Evolutionary conservation across 768 basidiomycete genomes (phyloP).

Genomic region (Russula ochroleuca): DNA sequence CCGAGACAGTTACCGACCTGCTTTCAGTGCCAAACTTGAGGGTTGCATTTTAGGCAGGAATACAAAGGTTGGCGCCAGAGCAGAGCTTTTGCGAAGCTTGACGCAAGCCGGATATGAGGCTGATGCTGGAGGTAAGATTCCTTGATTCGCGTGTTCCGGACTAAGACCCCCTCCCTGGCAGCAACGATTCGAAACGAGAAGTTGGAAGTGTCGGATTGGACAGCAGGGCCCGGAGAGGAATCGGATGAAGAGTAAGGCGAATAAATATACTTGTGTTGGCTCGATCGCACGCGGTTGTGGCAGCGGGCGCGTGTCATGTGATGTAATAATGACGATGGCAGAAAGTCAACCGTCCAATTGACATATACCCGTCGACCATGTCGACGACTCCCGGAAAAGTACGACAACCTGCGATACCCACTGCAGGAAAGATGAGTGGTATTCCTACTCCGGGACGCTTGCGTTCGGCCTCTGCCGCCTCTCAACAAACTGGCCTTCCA

Average conservation of each 20-base stretch:
- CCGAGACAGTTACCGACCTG: conserved; percentile 1
- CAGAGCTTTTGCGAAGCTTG: conserved; percentile 61
- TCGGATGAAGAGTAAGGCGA: conserved; percentile 23
- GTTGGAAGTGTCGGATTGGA: conserved; percentile 55
- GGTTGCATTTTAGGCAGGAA: conserved; percentile 71
- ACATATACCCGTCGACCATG: conserved; percentile 32
- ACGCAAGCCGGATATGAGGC: conserved; percentile 80
- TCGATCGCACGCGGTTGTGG: conserved; percentile 22
- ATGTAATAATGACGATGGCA: conserved; percentile 5
- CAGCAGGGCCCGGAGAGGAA: conserved; percentile 35
- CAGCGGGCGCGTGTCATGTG: conserved; percentile 20
- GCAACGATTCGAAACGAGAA: conserved; percentile 55
- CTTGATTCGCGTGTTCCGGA: not conserved
- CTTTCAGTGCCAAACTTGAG: conserved; percentile 65
- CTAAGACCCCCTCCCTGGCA: conserved; percentile 29
- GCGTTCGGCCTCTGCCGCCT: conserved; percentile 57
- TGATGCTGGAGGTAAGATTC: conserved; percentile 44
- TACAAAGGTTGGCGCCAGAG: conserved; percentile 66
- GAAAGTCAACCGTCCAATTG: conserved; percentile 1
- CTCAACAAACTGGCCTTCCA: conserved; percentile 33
- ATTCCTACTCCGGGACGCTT: conserved; percentile 72
- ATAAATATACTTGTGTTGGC: not conserved
- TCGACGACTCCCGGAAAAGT: conserved; percentile 43
- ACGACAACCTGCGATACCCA: conserved; percentile 43
- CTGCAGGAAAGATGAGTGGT: conserved; percentile 44